A percentile compares a stretch with the other conserved stretches of the same genome.
Evolutionary conservation across 768 basidiomycete genomes (phyloP).

Genomic region (Cystobasidium ongulense): DNA sequence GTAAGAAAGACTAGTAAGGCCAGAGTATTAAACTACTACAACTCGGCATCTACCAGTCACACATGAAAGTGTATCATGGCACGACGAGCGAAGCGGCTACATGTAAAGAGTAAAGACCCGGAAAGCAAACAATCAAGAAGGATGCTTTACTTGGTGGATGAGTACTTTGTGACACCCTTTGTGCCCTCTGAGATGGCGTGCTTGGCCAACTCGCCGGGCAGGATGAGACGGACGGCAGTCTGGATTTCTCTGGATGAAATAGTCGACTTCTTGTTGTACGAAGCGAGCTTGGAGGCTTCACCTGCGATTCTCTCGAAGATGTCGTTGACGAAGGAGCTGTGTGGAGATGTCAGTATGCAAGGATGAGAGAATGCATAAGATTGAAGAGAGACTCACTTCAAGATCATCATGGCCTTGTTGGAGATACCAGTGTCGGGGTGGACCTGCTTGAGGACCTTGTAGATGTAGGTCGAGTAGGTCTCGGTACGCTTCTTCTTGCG

Average conservation of each 20-base stretch:
- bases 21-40: not conserved
- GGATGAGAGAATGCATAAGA: not conserved
- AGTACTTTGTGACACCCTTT: constrained; percentile 48
- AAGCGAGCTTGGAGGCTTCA: constrained; percentile 62
- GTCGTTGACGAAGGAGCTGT: constrained; percentile 76
- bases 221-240: constrained; percentile 90
- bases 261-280: constrained; percentile 96
- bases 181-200: constrained; percentile 91
- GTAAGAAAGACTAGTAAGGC: not conserved
- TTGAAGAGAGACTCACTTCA: constrained; percentile 49
- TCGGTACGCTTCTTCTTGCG: constrained; percentile 69
- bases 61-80: too few relatives aligned
- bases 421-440: constrained; percentile 99
- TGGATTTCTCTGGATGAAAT: constrained; percentile 98
- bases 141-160: constrained; percentile 7
- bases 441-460: constrained; percentile 94
- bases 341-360: not conserved
- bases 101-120: not conserved
- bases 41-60: too few relatives aligned
- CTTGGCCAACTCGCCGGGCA: constrained; percentile 91
- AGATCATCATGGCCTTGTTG: constrained; percentile 88
- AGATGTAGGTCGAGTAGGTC: constrained; percentile 82
- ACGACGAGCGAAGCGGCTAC: too few relatives aligned
- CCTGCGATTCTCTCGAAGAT: constrained; percentile 78
- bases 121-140: not conserved